Base-by-base conservation (phyloP, 257 asterid species). In the Solanum piurae region DNA sequence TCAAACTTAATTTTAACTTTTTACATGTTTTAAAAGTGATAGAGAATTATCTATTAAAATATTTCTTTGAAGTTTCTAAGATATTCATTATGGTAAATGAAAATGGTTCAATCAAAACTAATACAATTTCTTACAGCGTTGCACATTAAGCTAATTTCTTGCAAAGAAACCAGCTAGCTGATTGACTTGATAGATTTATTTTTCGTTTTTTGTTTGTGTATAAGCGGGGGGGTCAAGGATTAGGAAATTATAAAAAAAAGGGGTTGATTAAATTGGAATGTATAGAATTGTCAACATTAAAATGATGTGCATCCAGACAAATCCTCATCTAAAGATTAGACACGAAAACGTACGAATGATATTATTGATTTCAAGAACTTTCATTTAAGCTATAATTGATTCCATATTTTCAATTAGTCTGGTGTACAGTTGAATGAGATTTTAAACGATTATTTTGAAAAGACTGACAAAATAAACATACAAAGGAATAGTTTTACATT, bases 381-480 rank as follows among this genome's bases (percentile, higher is more conserved):
- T 33, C 2, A 72, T 33, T 23, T 72, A 33, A 9, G 7, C 4
- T 72, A 33, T 18, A 33, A 33, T 71, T 34, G 25, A 18, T 71
- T 14, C 23, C 42, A 20, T 20, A 37, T 68, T 88, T 84, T 87
- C 87, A 96, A 98, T 95, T 44, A 44, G 55, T 13, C 16, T 46
- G 55, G 55, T 12, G 18, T 46, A 12, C 36, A 34, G 37, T 66
- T 42, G 20, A 83, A 9, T 18, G 27, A 83, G n/a, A 36, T 33
- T 31, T 71, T 18, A 20, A 12, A 9, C 16, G 9, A 20, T 34
- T 10, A 9, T 4, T 34, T 20, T 20, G 16, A 20, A 20, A 34
- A 34, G 79, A 18, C 27, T 5, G 37, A 37, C 31, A 9, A 33
- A 5, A 38, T 31, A 18, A 52, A 13, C 27, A 58, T 33, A 83